Evolutionary conservation across 208 protist genomes (phyloP).

Genomic region (Leishmania tropica): DNA sequence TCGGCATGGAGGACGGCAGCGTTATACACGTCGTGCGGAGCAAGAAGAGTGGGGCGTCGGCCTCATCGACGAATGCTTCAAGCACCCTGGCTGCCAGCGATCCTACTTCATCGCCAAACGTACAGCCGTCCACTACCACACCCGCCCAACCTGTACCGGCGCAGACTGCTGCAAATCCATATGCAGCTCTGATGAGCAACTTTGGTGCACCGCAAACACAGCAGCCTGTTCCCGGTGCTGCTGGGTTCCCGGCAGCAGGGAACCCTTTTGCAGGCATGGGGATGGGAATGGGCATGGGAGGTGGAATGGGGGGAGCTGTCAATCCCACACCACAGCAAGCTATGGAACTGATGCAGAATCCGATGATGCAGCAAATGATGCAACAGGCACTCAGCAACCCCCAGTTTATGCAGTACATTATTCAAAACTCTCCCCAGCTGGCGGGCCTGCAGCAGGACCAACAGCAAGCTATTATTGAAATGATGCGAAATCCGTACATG

Average conservation of each 20-base stretch:
- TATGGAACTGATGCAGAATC: constrained; percentile 70
- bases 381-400: constrained; percentile 65
- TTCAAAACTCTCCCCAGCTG: constrained; percentile 48
- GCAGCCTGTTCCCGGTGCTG: constrained; percentile 5
- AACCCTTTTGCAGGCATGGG: constrained; percentile 31
- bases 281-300: constrained; percentile 22
- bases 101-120: constrained; percentile 9
- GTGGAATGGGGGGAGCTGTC: constrained; percentile 12
- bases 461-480: constrained; percentile 53
- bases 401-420: constrained; percentile 64
- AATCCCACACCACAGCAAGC: constrained; percentile 17
- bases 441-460: constrained; percentile 48
- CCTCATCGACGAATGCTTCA: constrained; percentile 2
- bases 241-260: constrained; percentile 9
- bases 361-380: constrained; percentile 64
- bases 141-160: constrained; percentile 10
- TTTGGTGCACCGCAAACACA: constrained; percentile 30
- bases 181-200: constrained; percentile 63
- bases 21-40: constrained; percentile 88
- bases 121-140: neutral
- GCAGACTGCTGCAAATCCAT: constrained; percentile 50
- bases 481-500: constrained; percentile 65
- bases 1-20: constrained; percentile 79
- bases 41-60: constrained; percentile 42
- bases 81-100: constrained; percentile 10